Evolutionary conservation across 169 alveolate genomes (phyloP).

Genomic region (Plasmodium fragile): DNA sequence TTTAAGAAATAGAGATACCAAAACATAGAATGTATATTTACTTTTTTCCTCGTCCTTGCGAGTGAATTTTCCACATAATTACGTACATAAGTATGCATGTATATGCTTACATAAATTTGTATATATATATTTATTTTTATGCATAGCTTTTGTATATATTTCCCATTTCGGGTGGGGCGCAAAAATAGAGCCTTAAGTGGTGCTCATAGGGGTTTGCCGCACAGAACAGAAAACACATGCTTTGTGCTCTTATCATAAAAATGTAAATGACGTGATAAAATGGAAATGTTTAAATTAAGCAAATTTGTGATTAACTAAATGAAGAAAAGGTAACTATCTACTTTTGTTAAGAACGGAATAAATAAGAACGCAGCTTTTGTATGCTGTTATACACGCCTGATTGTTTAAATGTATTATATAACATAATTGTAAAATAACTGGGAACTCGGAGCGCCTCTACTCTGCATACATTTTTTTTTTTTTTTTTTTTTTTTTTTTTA

Average conservation of each 20-base stretch:
- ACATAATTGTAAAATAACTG: not conserved
- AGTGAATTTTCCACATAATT: not conserved
- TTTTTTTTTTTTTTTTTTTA: not conserved
- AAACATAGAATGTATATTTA: not conserved
- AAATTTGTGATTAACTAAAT: not conserved
- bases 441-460: not conserved
- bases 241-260: not conserved
- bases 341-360: not conserved
- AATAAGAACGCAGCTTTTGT: not conserved
- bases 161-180: not conserved
- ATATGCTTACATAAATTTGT: not conserved
- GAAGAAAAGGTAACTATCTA: not conserved
- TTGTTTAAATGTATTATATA: not conserved
- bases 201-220: slow-evolving; percentile 12
- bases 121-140: not conserved
- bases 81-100: not conserved
- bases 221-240: not conserved
- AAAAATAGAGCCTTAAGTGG: slow-evolving; percentile 74
- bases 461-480: not conserved
- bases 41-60: not conserved
- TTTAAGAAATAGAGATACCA: not conserved
- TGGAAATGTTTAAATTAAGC: not conserved
- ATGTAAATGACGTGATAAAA: not conserved
- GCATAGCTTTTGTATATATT: not conserved
- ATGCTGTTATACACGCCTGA: not conserved